Conservation (phyloP, 495 filamentous ascomycete genomes). For the Xylaria bambusicola region DNA sequence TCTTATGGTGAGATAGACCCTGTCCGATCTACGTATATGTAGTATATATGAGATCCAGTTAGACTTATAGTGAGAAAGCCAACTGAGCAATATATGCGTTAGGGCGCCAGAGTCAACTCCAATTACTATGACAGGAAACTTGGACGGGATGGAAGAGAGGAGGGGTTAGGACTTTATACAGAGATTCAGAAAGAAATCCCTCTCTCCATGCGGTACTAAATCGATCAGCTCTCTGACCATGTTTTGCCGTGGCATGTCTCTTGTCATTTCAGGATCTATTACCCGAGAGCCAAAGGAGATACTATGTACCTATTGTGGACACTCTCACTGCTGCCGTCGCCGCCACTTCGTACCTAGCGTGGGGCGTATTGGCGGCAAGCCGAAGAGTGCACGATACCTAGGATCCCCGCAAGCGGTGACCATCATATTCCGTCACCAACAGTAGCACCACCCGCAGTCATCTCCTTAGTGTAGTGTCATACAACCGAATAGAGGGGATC, state of each 20-base stretch:
- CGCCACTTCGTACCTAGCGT: not conserved
- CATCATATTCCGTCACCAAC: not conserved
- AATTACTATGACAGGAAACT: not conserved
- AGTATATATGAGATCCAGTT: not conserved
- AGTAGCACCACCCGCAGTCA: not conserved
- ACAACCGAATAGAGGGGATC: not conserved
- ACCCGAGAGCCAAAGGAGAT: not conserved
- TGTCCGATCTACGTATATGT: not conserved
- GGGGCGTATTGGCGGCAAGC: conserved; percentile 2
- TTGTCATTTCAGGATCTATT: not conserved
- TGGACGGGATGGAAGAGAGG: not conserved
- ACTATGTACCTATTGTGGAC: not conserved
- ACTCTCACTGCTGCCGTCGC: not conserved
- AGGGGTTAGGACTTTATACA: not conserved
- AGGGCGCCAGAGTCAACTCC: no score
- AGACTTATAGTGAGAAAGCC: no score
- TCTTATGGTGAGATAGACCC: not conserved
- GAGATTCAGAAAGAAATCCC: not conserved
- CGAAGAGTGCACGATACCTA: no score
- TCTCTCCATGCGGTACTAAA: not conserved
- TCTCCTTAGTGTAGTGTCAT: not conserved
- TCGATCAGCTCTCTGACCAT: not conserved
- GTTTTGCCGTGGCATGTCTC: conserved; percentile 1
- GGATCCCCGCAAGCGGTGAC: not conserved
- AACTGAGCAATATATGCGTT: no score